These are phyloP conservation scores for Erythrophleum ivorense DNA, from an alignment of 331 rosid genomes.

Conservation along the genomic window DNA sequence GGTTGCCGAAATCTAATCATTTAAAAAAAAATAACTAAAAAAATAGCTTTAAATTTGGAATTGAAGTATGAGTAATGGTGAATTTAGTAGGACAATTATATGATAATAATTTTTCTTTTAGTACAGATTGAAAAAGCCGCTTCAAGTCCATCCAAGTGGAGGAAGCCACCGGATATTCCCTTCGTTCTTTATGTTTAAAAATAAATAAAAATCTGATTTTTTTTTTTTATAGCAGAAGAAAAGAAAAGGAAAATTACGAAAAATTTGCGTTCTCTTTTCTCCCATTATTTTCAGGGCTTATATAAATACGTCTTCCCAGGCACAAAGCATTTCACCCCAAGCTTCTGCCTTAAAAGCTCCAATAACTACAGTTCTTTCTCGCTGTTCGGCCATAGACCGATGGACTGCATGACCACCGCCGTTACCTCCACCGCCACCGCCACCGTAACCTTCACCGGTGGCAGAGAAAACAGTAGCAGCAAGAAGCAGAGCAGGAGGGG, in stretches of 20 bases:
- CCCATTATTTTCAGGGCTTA: background rate
- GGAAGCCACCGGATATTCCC: slow-evolving; percentile 26
- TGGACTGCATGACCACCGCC: background rate
- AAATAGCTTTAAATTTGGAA: too few relatives aligned
- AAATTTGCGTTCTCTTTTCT: slow-evolving; percentile 19
- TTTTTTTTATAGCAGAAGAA: background rate
- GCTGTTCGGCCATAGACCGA: slow-evolving; percentile 40
- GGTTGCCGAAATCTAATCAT: too few relatives aligned
- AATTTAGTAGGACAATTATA: too few relatives aligned
- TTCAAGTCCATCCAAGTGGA: slow-evolving; percentile 41
- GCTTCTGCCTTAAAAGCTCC: background rate
- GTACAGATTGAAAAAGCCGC: background rate
- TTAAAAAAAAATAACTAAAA: too few relatives aligned
- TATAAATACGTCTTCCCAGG: slow-evolving; percentile 30
- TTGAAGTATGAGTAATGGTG: too few relatives aligned
- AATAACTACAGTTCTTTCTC: background rate
- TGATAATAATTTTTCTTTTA: too few relatives aligned
- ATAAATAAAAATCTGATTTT: background rate
- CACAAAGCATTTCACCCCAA: background rate
- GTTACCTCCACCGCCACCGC: background rate
- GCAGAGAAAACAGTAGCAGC: background rate
- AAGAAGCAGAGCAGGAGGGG: slow-evolving; percentile 11
- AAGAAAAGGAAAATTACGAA: slow-evolving; percentile 5
- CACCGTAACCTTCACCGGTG: background rate
- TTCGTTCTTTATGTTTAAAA: background rate